A percentile compares a stretch with the other conserved stretches of the same genome.
Conservation (phyloP, 2,329 filamentous ascomycete species). For the Coniochaeta ligniaria region DNA sequence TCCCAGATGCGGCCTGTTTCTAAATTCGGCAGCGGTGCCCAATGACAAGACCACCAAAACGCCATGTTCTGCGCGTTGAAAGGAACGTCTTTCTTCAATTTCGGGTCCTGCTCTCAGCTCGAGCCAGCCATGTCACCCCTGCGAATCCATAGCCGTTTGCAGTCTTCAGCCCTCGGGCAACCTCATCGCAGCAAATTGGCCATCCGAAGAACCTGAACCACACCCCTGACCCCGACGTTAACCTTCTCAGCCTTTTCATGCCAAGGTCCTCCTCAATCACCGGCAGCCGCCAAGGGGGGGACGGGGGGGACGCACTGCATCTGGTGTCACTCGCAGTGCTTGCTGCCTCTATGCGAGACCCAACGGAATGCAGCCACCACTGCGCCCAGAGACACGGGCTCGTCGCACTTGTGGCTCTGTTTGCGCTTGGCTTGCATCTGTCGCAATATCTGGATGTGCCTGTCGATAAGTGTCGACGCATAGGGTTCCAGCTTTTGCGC, state of each 20-base stretch:
- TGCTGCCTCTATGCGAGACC: neutral
- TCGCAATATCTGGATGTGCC: neutral
- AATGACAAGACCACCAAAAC: neutral
- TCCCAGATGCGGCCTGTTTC: neutral
- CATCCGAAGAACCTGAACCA: neutral
- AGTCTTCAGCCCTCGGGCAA: neutral
- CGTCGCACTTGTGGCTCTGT: neutral
- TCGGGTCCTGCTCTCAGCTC: neutral
- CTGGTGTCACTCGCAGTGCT: neutral
- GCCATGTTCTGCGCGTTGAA: neutral
- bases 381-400: neutral
- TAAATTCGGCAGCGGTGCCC: neutral
- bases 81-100: neutral
- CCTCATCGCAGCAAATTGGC: neutral
- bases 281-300: neutral
- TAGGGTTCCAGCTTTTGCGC: neutral
- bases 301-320: neutral
- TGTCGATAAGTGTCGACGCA: neutral
- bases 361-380: neutral
- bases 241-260: neutral
- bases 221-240: neutral
- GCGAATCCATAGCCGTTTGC: neutral
- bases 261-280: neutral
- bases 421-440: neutral
- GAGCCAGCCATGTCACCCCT: neutral